Base-by-base conservation (phyloP, 1,284 basidiomycete genomes). In the Cryptococcus floricola region DNA sequence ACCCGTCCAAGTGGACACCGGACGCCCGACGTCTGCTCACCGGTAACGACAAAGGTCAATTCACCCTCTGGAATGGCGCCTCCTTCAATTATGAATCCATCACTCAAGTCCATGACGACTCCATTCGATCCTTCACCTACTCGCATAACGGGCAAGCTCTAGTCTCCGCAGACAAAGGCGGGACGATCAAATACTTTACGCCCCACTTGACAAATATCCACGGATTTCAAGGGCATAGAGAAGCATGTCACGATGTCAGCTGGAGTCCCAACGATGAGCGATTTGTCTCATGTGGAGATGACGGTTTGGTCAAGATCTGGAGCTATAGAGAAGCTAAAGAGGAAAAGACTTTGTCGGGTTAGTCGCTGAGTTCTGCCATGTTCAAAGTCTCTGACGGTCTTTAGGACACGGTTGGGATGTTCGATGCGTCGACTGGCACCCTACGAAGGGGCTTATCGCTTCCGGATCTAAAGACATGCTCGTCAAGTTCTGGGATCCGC, bases 31-130 rank as follows among this genome's bases (percentile, higher is more conserved):
- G 95, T 5, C 81, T 98, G 28, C 79, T 98, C 45, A 98, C 96
- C 0, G 95, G 95, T 25, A 94, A 93, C 16, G 93, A 93, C 28
- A 92, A 89, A 64, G 96, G 96, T 53, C 95, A 98, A 77, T 98
- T 98, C 77, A 98, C 95, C 0, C 83, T 98, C 5, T 98, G 96
- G 95, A 98, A 98, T 69, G 95, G 94, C 18, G 81, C 96, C 34
- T 98, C 95, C 0, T 98, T 98, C 85, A 98, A 98, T 80, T 98
- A 98, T 74, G 95, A 98, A 76, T 97, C 95, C 0, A 98, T 98
- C 68, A 84, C 98, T 43, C 94, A 97, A 78, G 75, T 73, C 4
- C 96, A 98, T 78, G 95, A 98, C 73, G 87, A 87, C 9, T 89
- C 92, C 19, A 91, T 98, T 57, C 89, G 94, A 39, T 84, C 91